phyloP scores from a whole-genome alignment of 805 yeast genomes.

The Myxozyma geophila region DNA sequence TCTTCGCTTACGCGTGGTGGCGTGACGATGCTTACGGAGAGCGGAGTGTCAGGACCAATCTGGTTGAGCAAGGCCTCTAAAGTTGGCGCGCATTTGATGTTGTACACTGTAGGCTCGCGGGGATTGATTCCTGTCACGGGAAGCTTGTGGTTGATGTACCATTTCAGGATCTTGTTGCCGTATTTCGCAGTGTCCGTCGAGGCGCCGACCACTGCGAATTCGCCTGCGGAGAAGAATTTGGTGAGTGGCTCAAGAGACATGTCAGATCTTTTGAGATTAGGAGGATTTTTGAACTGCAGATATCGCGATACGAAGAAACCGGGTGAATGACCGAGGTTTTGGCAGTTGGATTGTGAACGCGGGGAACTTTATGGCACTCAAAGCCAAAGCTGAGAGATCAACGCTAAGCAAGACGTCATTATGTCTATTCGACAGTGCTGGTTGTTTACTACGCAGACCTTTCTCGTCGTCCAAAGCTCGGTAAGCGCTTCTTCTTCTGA shows the following conservation, averaged over 20 bases:
- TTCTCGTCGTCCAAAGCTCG: no score
- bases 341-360: background rate
- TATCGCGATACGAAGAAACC: background rate
- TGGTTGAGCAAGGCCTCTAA: slow-evolving; percentile 33
- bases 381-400: no score
- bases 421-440: no score
- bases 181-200: slow-evolving; percentile 65
- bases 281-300: background rate
- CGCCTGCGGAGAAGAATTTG: slow-evolving; percentile 57
- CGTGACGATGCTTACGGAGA: slow-evolving; percentile 71
- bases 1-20: slow-evolving; percentile 67
- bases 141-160: slow-evolving; percentile 64
- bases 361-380: no score
- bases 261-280: background rate
- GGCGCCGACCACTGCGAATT: slow-evolving; percentile 74
- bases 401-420: no score
- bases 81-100: slow-evolving; percentile 46
- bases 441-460: no score
- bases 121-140: slow-evolving; percentile 74
- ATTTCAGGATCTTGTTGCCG: slow-evolving; percentile 68
- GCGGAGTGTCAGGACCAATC: slow-evolving; percentile 47
- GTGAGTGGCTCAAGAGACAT: slow-evolving; percentile 36
- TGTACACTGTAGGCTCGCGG: slow-evolving; percentile 53
- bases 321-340: background rate
- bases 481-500: no score